Conservation (phyloP, 345 rosid species). For the Dovyalis caffra region DNA sequence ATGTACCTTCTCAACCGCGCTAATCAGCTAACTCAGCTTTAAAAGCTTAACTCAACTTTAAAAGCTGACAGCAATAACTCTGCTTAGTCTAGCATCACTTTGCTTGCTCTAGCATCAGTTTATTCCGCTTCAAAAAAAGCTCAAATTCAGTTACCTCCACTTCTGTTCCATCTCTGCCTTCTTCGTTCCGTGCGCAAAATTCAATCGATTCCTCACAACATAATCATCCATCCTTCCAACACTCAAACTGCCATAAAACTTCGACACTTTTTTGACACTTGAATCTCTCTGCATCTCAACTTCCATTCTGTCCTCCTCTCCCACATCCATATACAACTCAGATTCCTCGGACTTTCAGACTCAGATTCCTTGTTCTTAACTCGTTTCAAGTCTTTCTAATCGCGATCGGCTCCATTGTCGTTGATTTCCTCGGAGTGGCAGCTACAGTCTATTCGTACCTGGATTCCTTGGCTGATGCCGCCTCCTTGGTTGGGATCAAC, state of each 20-base stretch:
- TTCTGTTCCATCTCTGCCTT: conserved; percentile 23
- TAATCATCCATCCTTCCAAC: conserved; percentile 15
- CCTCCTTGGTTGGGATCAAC: not conserved
- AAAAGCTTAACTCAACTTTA: too few relatives aligned
- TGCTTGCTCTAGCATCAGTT: conserved; percentile 21
- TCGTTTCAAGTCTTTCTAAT: too few relatives aligned
- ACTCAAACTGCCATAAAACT: not conserved
- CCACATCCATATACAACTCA: not conserved
- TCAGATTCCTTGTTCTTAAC: too few relatives aligned
- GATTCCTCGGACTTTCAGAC: too few relatives aligned
- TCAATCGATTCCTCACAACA: conserved; percentile 14
- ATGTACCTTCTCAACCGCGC: too few relatives aligned
- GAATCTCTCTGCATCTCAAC: conserved; percentile 4
- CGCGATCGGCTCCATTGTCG: too few relatives aligned
- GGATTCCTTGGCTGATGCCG: not conserved
- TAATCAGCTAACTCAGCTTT: too few relatives aligned
- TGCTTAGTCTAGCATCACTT: too few relatives aligned
- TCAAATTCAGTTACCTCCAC: conserved; percentile 28
- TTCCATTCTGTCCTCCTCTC: conserved; percentile 1
- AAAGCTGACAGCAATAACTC: conserved; percentile 18
- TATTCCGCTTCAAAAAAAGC: conserved; percentile 8
- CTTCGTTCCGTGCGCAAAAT: conserved; percentile 13
- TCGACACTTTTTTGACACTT: not conserved
- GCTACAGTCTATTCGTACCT: not conserved
- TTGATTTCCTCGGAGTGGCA: not conserved